A percentile compares a stretch with the other conserved stretches of the same genome.
Conservation (phyloP, 2,329 filamentous ascomycete species). For the Colletotrichum simmondsii region DNA sequence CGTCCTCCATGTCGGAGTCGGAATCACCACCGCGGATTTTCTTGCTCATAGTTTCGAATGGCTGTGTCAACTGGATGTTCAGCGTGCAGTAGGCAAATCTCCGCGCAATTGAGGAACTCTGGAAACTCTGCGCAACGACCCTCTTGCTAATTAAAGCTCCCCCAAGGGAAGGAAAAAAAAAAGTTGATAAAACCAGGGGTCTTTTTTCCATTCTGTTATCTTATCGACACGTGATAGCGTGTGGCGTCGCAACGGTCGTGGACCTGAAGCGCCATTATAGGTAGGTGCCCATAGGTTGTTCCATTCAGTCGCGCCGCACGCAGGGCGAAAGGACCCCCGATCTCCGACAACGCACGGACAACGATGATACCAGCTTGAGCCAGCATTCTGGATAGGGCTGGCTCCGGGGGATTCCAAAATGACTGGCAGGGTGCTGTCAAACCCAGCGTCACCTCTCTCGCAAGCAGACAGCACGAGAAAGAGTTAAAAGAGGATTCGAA, state of each 20-base stretch:
- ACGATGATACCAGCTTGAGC: neutral
- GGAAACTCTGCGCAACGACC: neutral
- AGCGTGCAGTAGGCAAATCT: neutral
- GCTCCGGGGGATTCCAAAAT: neutral
- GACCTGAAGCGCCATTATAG: neutral
- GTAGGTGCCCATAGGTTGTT: neutral
- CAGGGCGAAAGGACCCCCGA: neutral
- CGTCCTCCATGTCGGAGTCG: constrained; percentile 27
- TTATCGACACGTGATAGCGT: constrained; percentile 26
- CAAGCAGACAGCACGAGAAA: neutral
- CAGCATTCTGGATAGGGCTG: constrained; percentile 23
- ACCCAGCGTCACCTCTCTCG: neutral
- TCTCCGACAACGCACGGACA: constrained; percentile 12
- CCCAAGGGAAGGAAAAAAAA: constrained; percentile 18
- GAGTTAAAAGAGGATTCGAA: neutral
- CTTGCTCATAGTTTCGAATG: constrained; percentile 13
- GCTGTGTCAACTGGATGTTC: neutral
- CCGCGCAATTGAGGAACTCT: constrained; percentile 1
- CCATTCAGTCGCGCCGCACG: neutral
- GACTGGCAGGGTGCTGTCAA: neutral
- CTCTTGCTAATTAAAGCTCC: constrained; percentile 1
- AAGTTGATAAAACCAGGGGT: constrained; percentile 11
- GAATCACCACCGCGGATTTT: constrained; percentile 13
- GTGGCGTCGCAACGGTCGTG: neutral
- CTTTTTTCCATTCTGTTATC: constrained; percentile 1